A percentile compares a stretch with the other conserved stretches of the same genome.
Conservation (phyloP, 192 early-diverging fungal genomes). For the Coemansia sp. region DNA sequence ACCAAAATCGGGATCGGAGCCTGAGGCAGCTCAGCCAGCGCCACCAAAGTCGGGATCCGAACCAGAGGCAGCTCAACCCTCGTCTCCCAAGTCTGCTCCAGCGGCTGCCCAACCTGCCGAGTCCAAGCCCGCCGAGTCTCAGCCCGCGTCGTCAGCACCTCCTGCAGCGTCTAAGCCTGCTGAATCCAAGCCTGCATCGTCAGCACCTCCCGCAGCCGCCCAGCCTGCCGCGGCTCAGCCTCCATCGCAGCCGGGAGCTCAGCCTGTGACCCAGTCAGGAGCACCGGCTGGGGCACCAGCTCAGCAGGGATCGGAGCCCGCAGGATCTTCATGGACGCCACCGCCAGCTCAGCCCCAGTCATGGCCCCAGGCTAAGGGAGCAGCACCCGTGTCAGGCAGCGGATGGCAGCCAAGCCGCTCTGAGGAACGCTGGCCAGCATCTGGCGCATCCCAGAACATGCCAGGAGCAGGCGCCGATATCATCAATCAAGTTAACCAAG, state of each 20-base stretch:
- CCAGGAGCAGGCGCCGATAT: slow-evolving; percentile 6
- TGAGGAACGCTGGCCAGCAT: background rate
- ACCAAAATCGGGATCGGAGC: too few relatives aligned
- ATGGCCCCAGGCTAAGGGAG: background rate
- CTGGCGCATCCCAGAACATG: background rate
- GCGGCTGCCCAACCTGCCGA: background rate
- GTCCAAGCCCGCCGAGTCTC: too few relatives aligned
- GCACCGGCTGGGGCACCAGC: background rate
- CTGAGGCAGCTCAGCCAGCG: too few relatives aligned
- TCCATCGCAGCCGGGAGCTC: slow-evolving; percentile 8
- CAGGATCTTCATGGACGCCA: background rate
- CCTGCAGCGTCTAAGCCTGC: background rate
- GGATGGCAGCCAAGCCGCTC: background rate
- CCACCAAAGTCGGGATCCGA: too few relatives aligned
- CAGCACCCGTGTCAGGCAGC: slow-evolving; percentile 1
- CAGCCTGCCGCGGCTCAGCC: slow-evolving; percentile 2
- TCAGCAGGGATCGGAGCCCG: background rate
- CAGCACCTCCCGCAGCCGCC: background rate
- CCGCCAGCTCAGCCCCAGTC: background rate
- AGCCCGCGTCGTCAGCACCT: background rate
- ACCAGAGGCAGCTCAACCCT: too few relatives aligned
- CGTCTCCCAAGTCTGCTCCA: background rate
- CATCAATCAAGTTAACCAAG: slow-evolving; percentile 25
- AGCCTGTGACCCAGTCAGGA: slow-evolving; percentile 11
- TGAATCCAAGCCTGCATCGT: background rate